Base-by-base conservation (phyloP, 2,329 filamentous ascomycete species). In the Thelonectria olida region DNA sequence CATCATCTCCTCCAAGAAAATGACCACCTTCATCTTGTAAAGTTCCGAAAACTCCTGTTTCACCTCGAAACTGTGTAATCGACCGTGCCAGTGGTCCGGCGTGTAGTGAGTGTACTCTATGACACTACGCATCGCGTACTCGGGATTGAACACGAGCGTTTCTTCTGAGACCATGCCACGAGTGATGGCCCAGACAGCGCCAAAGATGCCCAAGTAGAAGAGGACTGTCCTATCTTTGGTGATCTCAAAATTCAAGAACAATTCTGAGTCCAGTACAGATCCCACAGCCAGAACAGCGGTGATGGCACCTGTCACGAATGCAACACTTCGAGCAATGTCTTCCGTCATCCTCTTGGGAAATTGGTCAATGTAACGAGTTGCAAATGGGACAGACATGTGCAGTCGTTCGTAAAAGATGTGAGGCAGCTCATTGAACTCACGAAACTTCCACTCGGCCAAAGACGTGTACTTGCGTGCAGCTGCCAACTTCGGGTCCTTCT, bases 311-410 rank as follows among this genome's bases (percentile, higher is more conserved):
- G 92, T 87, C 63, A 98, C 85, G 70, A 99, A 97, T 1, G 93
- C 90, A 27, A 97, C 85, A 48, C 96, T 97, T 39, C 91, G 87
- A 10, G 92, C 92, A 34, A 95, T 75, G 69, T 97, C 93, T 63
- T 96, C 91, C 0, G 90, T 96, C 78, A 97, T 97, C 73, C 94
- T 90, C 75, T 98, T 98, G 0, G 96, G 96, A 63, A 99, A 99
- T 67, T 98, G 95, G 66, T 97, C 93, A 23, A 99, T 85, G 72
- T 99, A 99, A 48, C 93, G 88, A 31, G 91, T 93, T 2, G 96
- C 95, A 74, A 93, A 97, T 0, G 95, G 94, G 72, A 96, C 93
- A 1, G 96, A 97, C 91, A 98, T 96, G 66, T 97, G 94, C 41
- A 95, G 83, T 19, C 96, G 89, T 66, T 95, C 92, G 62, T 93